phyloP scores from a whole-genome alignment of 176 grass and related monocot genomes.

The Coix lacrymajobi region DNA sequence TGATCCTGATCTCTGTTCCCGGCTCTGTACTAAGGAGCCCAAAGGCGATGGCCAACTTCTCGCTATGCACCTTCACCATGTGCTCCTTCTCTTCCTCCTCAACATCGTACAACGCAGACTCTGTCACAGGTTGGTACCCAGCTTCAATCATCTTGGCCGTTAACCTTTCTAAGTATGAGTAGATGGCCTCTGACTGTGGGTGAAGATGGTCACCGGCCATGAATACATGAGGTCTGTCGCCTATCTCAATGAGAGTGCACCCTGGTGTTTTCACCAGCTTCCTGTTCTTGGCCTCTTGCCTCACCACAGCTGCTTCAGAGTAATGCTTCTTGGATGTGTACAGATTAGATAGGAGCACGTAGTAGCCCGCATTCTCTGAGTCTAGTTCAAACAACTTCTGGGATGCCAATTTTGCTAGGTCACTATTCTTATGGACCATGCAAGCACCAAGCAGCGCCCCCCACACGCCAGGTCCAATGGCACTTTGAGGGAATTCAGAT shows the following conservation, averaged over 20 bases:
- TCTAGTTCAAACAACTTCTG: constrained; percentile 60
- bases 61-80: constrained; percentile 49
- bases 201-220: constrained; percentile 51
- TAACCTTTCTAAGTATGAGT: constrained; percentile 41
- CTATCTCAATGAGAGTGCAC: constrained; percentile 53
- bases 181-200: constrained; percentile 45
- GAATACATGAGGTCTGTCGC: constrained; percentile 49
- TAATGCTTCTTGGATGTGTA: constrained; percentile 68
- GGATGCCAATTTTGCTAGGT: constrained; percentile 67
- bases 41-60: constrained; percentile 45
- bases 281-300: constrained; percentile 48
- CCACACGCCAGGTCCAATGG: constrained; percentile 62
- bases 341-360: constrained; percentile 72
- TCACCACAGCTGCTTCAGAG: constrained; percentile 67
- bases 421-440: constrained; percentile 56
- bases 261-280: constrained; percentile 78
- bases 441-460: constrained; percentile 84
- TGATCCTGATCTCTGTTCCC: constrained; percentile 58
- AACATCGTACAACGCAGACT: constrained; percentile 50
- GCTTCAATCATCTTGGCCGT: constrained; percentile 54
- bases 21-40: constrained; percentile 50
- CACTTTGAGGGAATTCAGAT: constrained; percentile 49
- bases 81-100: constrained; percentile 63
- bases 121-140: constrained; percentile 54
- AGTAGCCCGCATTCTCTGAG: constrained; percentile 49